Conservation (phyloP, 177 flowering plant species). For the Vitis hybrid region DNA sequence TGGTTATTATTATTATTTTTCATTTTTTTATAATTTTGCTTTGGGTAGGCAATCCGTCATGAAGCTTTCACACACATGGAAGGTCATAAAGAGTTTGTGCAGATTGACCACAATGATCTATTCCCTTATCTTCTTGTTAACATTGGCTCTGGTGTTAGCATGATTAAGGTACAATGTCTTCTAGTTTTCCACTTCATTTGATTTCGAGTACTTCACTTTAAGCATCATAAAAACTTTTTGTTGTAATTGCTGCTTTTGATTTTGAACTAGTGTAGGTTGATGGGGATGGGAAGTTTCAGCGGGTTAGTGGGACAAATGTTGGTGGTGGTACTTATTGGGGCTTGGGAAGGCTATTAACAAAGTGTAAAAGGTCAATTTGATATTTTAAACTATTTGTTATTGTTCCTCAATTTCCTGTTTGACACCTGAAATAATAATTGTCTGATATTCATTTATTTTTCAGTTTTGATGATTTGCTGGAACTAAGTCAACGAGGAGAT, state of each 20-base stretch:
- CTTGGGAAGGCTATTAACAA: conserved; percentile 82
- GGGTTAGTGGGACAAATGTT: conserved; percentile 97
- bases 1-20: neutral
- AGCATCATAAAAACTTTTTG: neutral
- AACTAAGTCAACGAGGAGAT: conserved; percentile 92
- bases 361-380: conserved; percentile 76
- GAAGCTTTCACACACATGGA: conserved; percentile 99
- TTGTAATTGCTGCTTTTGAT: neutral
- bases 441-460: conserved; percentile 15
- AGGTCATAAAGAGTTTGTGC: conserved; percentile 95
- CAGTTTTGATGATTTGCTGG: conserved; percentile 96
- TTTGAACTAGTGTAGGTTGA: conserved; percentile 64
- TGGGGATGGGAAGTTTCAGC: conserved; percentile 90
- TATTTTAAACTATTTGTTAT: conserved; percentile 1
- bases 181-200: conserved; percentile 1
- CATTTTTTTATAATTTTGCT: neutral
- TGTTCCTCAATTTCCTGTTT: neutral
- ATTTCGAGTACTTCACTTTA: neutral
- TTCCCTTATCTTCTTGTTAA: conserved; percentile 96
- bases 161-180: conserved; percentile 72
- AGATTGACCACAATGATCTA: conserved; percentile 87
- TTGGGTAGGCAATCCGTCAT: conserved; percentile 85
- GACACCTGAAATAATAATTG: neutral
- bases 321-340: conserved; percentile 99
- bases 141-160: conserved; percentile 96